Conservation (phyloP, 306 rosid species). For the Ormosia semicastrata region DNA sequence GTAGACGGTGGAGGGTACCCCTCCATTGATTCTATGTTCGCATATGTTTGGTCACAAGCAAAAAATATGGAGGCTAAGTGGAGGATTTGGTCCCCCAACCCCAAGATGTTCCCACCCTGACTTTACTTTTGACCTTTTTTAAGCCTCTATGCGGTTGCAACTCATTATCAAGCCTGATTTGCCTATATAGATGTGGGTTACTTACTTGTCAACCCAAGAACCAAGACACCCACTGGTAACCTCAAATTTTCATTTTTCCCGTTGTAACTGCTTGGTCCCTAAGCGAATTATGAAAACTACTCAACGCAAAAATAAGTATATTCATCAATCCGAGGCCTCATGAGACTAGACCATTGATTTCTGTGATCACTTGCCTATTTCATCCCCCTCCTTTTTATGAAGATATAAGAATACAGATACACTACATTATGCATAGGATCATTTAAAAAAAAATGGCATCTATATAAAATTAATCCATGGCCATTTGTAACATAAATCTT, state of each 20-base stretch:
- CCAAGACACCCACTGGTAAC: neutral
- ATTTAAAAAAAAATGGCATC: too few relatives aligned
- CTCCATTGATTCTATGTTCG: slow-evolving; percentile 21
- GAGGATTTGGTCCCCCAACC: slow-evolving; percentile 40
- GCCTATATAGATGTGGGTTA: neutral
- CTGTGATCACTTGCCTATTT: neutral
- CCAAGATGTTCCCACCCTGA: slow-evolving; percentile 20
- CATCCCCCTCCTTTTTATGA: too few relatives aligned
- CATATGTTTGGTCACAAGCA: slow-evolving; percentile 23
- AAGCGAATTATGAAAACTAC: neutral
- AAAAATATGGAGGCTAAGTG: slow-evolving; percentile 23
- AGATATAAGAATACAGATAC: too few relatives aligned
- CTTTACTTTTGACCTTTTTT: slow-evolving; percentile 39
- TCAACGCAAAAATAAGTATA: neutral
- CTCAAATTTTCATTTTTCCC: neutral
- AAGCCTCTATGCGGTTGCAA: slow-evolving; percentile 33
- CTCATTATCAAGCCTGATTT: slow-evolving; percentile 8
- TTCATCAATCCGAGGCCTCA: neutral
- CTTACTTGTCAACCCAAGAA: slow-evolving; percentile 20
- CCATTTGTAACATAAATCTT: too few relatives aligned
- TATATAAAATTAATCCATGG: too few relatives aligned
- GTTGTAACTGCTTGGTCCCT: slow-evolving; percentile 10
- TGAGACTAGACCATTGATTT: neutral
- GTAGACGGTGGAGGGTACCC: slow-evolving; percentile 41
- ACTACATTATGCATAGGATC: too few relatives aligned